Evolutionary conservation across 768 basidiomycete genomes (phyloP).

Genomic region (Suillus paluster): DNA sequence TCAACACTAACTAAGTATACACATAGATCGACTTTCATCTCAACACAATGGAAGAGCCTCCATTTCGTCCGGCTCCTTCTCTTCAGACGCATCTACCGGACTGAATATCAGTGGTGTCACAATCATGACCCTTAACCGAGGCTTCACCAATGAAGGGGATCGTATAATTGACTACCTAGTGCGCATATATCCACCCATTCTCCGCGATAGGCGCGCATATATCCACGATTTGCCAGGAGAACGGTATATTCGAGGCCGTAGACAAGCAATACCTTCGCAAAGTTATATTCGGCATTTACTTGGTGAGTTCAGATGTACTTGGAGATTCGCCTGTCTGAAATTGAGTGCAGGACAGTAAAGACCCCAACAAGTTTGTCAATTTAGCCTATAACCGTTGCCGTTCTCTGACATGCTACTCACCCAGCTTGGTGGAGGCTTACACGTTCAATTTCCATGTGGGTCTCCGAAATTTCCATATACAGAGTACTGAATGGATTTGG

Average conservation of each 20-base stretch:
- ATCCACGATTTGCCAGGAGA: conserved; percentile 54
- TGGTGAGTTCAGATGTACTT: conserved; percentile 51
- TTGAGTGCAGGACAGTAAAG: conserved; percentile 67
- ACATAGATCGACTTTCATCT: conserved; percentile 33
- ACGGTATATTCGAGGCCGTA: conserved; percentile 86
- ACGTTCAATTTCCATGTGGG: conserved; percentile 83
- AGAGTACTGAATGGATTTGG: conserved; percentile 9
- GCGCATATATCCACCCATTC: conserved; percentile 29
- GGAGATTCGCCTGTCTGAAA: neutral
- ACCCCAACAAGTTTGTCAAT: conserved; percentile 75
- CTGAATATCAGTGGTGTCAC: conserved; percentile 66
- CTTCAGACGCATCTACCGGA: conserved; percentile 38
- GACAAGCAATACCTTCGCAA: conserved; percentile 84
- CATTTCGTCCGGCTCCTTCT: conserved; percentile 40
- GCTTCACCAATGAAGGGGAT: conserved; percentile 84
- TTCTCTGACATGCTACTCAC: conserved; percentile 17
- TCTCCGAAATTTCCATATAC: neutral
- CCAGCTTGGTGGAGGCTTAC: conserved; percentile 84
- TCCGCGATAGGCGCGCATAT: conserved; percentile 14
- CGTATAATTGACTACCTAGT: conserved; percentile 82
- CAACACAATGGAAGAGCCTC: conserved; percentile 36
- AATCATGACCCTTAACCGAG: conserved; percentile 74
- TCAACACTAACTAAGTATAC: neutral
- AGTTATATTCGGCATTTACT: conserved; percentile 84
- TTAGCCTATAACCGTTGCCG: neutral